Evolutionary conservation across 169 alveolate species (phyloP).

Genomic region (Cryptosporidium sp.): DNA sequence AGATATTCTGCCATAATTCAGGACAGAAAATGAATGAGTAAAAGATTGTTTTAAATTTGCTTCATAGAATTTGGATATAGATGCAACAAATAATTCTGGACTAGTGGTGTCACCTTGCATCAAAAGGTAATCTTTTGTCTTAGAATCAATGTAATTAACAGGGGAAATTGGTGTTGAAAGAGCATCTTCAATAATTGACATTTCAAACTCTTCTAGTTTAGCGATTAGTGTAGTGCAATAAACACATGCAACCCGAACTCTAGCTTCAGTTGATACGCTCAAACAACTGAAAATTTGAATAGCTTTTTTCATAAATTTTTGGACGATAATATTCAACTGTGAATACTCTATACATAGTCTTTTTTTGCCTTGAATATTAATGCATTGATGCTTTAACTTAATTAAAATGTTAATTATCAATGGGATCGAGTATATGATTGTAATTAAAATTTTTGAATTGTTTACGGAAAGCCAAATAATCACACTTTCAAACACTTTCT

Average conservation of each 20-base stretch:
- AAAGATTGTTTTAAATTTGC: not conserved
- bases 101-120: slow-evolving; percentile 27
- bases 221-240: not conserved
- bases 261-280: slow-evolving; percentile 10
- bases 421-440: slow-evolving; percentile 24
- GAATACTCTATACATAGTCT: not conserved
- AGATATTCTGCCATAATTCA: not conserved
- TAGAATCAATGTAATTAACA: not conserved
- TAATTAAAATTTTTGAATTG: not conserved
- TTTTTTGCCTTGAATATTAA: not conserved
- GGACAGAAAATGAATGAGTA: slow-evolving; percentile 18
- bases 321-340: too few species aligned
- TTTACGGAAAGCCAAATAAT: slow-evolving; percentile 26
- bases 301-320: slow-evolving; percentile 12
- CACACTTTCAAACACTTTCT: not conserved
- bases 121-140: not conserved
- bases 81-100: not conserved
- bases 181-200: slow-evolving; percentile 34
- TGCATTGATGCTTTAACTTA: not conserved
- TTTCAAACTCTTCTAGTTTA: slow-evolving; percentile 6
- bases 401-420: slow-evolving; percentile 14
- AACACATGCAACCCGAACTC: slow-evolving; percentile 41
- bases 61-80: not conserved
- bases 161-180: slow-evolving; percentile 48
- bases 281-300: slow-evolving; percentile 47